Conservation (phyloP, 345 rosid species). For the Hypericum androsaemum region DNA sequence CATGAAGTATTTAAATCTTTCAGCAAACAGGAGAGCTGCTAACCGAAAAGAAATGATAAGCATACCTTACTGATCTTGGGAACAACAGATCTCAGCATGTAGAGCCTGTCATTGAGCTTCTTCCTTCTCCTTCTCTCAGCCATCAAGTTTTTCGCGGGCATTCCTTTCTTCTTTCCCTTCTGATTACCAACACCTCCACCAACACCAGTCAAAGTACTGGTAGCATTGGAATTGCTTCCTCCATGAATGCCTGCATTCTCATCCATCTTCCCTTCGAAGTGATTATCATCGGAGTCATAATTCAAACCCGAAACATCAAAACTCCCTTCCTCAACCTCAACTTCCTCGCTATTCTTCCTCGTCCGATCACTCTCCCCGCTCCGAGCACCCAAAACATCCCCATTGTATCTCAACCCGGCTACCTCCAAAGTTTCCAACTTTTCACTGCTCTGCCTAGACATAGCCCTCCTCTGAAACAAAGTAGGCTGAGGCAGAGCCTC, state of each 20-base stretch:
- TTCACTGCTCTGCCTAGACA: conserved; percentile 35
- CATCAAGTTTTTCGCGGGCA: conserved; percentile 95
- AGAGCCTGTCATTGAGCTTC: conserved; percentile 97
- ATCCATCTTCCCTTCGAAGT: conserved; percentile 29
- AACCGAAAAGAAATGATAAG: no score
- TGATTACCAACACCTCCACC: conserved; percentile 33
- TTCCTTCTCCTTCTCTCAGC: conserved; percentile 93
- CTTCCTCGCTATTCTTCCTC: conserved; percentile 29
- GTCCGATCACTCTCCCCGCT: conserved; percentile 20
- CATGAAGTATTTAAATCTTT: no score
- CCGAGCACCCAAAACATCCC: conserved; percentile 10
- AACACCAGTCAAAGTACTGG: conserved; percentile 32
- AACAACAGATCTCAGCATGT: conserved; percentile 20
- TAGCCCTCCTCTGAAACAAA: conserved; percentile 77
- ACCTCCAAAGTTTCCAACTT: conserved; percentile 48
- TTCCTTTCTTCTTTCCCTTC: conserved; percentile 62
- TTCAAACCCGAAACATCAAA: conserved; percentile 57
- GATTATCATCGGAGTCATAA: conserved; percentile 67
- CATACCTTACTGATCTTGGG: no score
- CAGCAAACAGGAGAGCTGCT: no score
- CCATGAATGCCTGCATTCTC: conserved; percentile 37
- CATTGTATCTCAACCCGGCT: conserved; percentile 27
- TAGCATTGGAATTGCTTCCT: conserved; percentile 37
- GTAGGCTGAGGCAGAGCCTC: conserved; percentile 60
- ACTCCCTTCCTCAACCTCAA: conserved; percentile 44